These are phyloP conservation scores for Ceratobasidium theobromae DNA, from an alignment of 1,284 basidiomycete genomes.

Conservation along the genomic window DNA sequence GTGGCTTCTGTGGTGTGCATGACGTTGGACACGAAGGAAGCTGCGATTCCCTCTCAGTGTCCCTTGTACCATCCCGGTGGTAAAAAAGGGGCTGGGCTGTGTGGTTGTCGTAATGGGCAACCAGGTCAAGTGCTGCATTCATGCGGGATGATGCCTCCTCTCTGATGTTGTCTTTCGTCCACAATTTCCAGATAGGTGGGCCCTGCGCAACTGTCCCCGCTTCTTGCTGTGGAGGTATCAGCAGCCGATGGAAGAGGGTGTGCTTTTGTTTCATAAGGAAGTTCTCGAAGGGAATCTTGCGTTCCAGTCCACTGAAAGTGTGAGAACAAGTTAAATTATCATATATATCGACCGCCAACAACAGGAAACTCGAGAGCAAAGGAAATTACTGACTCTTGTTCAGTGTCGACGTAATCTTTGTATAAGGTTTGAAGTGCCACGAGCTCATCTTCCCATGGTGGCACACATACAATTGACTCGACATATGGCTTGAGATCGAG, in stretches of 20 bases:
- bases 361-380: not conserved
- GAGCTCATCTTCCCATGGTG: not conserved
- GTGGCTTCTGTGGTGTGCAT: not conserved
- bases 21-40: not conserved
- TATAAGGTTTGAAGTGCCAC: not conserved
- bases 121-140: not conserved
- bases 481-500: not conserved
- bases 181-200: constrained; percentile 5
- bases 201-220: too few species aligned
- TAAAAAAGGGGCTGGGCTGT: not conserved
- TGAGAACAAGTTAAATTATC: too few species aligned
- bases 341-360: too few species aligned
- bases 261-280: constrained; percentile 8
- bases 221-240: not conserved
- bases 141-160: not conserved
- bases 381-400: not conserved
- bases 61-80: not conserved
- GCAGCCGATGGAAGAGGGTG: not conserved
- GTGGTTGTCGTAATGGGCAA: not conserved
- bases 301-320: too few species aligned
- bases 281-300: too few species aligned
- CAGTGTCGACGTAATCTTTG: not conserved
- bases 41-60: not conserved
- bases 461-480: not conserved
- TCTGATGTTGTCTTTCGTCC: not conserved